These are phyloP conservation scores for Hexamita inflata DNA, from an alignment of 208 protist species.

Conservation along the genomic window DNA sequence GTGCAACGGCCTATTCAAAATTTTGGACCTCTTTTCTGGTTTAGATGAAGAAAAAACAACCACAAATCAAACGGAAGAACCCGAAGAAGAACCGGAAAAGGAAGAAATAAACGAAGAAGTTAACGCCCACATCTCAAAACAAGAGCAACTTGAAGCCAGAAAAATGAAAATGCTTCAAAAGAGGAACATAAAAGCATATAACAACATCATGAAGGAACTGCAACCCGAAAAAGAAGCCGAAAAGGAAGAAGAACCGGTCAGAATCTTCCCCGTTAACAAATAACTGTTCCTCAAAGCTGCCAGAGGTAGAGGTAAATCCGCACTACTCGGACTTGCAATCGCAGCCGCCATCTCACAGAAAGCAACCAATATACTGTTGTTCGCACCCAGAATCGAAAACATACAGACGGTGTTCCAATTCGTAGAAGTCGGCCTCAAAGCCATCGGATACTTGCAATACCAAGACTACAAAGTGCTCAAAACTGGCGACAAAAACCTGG, in stretches of 20 bases:
- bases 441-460: constrained; percentile 78
- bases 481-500: not conserved
- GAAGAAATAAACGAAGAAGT: not conserved
- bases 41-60: not conserved
- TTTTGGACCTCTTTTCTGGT: not conserved
- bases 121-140: not conserved
- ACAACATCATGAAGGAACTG: no score
- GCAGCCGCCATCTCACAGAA: constrained; percentile 79
- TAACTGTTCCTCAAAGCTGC: no score
- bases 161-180: not conserved
- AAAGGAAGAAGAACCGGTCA: no score
- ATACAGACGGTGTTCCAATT: constrained; percentile 98
- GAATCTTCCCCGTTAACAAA: no score
- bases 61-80: not conserved
- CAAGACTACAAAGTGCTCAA: constrained; percentile 75
- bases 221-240: not conserved
- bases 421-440: constrained; percentile 76
- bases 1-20: not conserved
- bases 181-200: not conserved
- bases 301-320: constrained; percentile 89
- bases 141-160: not conserved
- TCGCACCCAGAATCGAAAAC: constrained; percentile 85
- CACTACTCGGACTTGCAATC: constrained; percentile 71
- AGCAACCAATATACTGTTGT: constrained; percentile 98
- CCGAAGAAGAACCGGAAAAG: not conserved